Conservation (phyloP, 2,329 filamentous ascomycete species). For the Fusarium sp. region DNA sequence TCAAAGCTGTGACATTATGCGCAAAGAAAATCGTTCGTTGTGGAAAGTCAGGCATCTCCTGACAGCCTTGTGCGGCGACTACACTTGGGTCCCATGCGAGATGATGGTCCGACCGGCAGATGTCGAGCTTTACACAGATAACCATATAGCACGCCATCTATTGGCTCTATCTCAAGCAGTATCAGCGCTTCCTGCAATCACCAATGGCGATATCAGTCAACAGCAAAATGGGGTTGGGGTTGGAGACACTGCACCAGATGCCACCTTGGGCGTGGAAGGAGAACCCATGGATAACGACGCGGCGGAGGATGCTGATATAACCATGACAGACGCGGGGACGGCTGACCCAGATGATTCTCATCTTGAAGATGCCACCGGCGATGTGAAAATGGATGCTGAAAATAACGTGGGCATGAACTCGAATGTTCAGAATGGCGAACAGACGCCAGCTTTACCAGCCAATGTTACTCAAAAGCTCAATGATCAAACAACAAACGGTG, state of each 20-base stretch:
- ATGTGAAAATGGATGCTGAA: slow-evolving; percentile 16
- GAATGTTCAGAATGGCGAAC: slow-evolving; percentile 25
- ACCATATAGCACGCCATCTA: slow-evolving; percentile 55
- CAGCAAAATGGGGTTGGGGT: slow-evolving; percentile 24
- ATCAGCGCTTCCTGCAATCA: slow-evolving; percentile 22
- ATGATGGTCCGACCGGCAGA: slow-evolving; percentile 68
- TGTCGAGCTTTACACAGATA: slow-evolving; percentile 64
- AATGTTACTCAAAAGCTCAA: not conserved
- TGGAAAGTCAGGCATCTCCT: slow-evolving; percentile 81
- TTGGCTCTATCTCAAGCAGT: slow-evolving; percentile 46
- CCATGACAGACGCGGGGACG: slow-evolving; percentile 49
- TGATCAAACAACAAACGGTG: slow-evolving; percentile 14
- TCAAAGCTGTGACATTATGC: slow-evolving; percentile 76
- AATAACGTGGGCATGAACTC: slow-evolving; percentile 5
- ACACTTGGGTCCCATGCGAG: slow-evolving; percentile 72
- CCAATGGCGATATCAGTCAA: slow-evolving; percentile 42
- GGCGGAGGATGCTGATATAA: slow-evolving; percentile 42
- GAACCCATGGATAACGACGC: slow-evolving; percentile 22
- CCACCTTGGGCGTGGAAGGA: slow-evolving; percentile 11
- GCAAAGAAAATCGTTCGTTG: slow-evolving; percentile 77
- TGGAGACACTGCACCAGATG: slow-evolving; percentile 7
- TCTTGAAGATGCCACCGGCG: slow-evolving; percentile 21
- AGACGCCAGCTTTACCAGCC: not conserved
- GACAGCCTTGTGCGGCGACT: slow-evolving; percentile 79
- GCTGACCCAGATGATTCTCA: slow-evolving; percentile 37